Percentiles rank a stretch among this genome's conserved stretches.
Evolutionary conservation across 2,329 filamentous ascomycete genomes (phyloP).

Genomic region (Ascochyta lentis): DNA sequence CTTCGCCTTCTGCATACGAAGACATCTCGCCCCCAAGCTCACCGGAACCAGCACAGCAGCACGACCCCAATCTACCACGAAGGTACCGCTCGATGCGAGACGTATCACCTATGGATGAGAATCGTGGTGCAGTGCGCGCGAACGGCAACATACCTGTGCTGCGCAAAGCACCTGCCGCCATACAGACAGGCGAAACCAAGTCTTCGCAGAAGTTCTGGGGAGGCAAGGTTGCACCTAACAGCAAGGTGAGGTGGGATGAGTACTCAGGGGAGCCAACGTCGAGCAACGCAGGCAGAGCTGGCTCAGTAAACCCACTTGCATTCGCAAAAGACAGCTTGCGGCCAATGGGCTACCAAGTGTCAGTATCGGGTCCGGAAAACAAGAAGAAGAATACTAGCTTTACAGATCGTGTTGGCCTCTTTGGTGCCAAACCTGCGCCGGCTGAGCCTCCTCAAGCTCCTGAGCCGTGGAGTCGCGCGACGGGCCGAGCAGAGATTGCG

Average conservation of each 20-base stretch:
- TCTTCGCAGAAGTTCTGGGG: conserved; percentile 45
- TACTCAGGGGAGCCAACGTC: conserved; percentile 70
- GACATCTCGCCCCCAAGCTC: conserved; percentile 50
- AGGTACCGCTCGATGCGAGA: conserved; percentile 46
- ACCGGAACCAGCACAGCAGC: conserved; percentile 42
- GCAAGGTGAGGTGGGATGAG: conserved; percentile 64
- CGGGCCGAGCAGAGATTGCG: conserved; percentile 70
- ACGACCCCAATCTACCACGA: conserved; percentile 28
- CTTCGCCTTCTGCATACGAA: conserved; percentile 33
- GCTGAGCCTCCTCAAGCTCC: conserved; percentile 52
- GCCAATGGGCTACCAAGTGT: conserved; percentile 45
- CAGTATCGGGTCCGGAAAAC: conserved; percentile 34
- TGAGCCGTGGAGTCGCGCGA: conserved; percentile 73
- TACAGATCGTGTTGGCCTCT: conserved; percentile 37
- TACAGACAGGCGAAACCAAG: conserved; percentile 28
- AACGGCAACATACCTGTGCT: conserved; percentile 44
- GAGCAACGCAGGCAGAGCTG: conserved; percentile 59
- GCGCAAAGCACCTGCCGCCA: conserved; percentile 38
- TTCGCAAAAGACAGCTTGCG: conserved; percentile 32
- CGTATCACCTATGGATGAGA: conserved; percentile 51
- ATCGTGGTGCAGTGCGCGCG: conserved; percentile 23
- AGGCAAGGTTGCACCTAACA: conserved; percentile 44
- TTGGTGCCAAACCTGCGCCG: conserved; percentile 33
- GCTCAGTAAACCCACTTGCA: conserved; percentile 62
- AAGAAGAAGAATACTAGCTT: conserved; percentile 39